Conservation (phyloP, 805 yeast genomes). For the Kockiozyma suomiensis region DNA sequence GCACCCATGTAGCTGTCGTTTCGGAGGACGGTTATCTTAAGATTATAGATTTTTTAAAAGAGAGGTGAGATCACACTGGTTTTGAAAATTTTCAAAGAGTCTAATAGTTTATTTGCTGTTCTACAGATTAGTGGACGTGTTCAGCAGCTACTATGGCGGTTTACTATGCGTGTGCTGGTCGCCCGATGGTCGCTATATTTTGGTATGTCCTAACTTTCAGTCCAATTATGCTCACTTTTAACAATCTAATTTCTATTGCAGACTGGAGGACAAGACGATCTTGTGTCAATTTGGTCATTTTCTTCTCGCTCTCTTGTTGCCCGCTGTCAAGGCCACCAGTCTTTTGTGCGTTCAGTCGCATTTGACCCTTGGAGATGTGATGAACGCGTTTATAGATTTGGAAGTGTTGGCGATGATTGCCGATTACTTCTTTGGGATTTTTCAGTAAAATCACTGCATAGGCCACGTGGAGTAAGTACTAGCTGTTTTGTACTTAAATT, state of each 20-base stretch:
- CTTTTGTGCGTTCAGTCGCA: conserved; percentile 54
- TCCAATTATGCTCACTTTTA: background rate
- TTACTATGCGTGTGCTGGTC: conserved; percentile 56
- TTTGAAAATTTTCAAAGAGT: too few relatives aligned
- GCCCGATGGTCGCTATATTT: conserved; percentile 53
- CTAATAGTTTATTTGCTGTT: too few relatives aligned
- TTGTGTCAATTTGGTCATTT: conserved; percentile 50
- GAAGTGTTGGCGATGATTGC: conserved; percentile 61
- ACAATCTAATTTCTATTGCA: conserved; percentile 29
- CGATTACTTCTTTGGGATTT: conserved; percentile 57
- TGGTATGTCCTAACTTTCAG: conserved; percentile 9
- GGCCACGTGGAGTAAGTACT: conserved; percentile 30
- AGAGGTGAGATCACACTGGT: conserved; percentile 36
- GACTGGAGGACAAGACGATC: conserved; percentile 61
- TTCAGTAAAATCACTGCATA: conserved; percentile 48
- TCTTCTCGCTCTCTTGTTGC: conserved; percentile 41
- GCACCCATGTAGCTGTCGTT: conserved; percentile 53
- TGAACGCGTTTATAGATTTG: conserved; percentile 50
- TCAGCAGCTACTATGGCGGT: conserved; percentile 70
- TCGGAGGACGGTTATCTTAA: conserved; percentile 68
- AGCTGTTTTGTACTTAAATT: background rate
- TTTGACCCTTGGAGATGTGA: conserved; percentile 49
- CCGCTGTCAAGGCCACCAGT: conserved; percentile 53
- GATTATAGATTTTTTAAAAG: conserved; percentile 54
- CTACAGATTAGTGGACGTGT: conserved; percentile 52